Percentiles rank a stretch among this genome's conserved stretches.
phyloP scores from a whole-genome alignment of 208 protist genomes.

The Acanthamoeba triangularis region DNA sequence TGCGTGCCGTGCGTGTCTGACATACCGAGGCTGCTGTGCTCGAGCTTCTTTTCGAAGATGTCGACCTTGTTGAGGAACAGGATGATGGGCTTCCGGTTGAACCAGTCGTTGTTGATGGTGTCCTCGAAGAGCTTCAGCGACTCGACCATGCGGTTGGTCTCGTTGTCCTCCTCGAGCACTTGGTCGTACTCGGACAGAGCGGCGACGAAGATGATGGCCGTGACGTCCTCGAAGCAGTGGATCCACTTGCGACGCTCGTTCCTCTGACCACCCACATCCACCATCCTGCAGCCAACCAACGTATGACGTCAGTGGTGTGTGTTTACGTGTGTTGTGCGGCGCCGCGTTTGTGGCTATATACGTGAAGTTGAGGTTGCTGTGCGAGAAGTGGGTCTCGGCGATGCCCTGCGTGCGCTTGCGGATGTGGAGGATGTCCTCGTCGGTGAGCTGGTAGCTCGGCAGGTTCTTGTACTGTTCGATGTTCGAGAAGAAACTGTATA shows the following conservation, averaged over 20 bases:
- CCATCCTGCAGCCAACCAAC: constrained; percentile 80
- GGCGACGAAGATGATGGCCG: constrained; percentile 91
- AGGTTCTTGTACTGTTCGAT: constrained; percentile 81
- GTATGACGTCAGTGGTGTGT: not conserved
- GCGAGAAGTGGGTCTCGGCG: constrained; percentile 87
- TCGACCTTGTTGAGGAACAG: constrained; percentile 93
- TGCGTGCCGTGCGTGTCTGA: not conserved
- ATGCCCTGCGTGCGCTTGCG: constrained; percentile 92
- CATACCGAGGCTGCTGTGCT: constrained; percentile 42
- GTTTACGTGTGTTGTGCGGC: no score
- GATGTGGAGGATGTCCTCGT: constrained; percentile 91
- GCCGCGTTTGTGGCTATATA: not conserved
- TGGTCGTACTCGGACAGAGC: constrained; percentile 91
- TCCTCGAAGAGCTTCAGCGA: constrained; percentile 90
- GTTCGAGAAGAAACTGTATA: constrained; percentile 91
- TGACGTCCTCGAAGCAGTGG: constrained; percentile 93
- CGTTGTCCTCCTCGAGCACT: constrained; percentile 91
- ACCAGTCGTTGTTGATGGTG: constrained; percentile 89
- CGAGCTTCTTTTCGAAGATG: constrained; percentile 91
- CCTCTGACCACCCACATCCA: constrained; percentile 94
- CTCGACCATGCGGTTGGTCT: constrained; percentile 91
- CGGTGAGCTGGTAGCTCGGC: constrained; percentile 89
- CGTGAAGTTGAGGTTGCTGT: constrained; percentile 64
- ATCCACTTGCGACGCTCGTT: constrained; percentile 94
- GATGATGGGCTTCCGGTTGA: constrained; percentile 89